phyloP scores from a whole-genome alignment of 805 yeast genomes.

The Saccharomycopsis selenospora region DNA sequence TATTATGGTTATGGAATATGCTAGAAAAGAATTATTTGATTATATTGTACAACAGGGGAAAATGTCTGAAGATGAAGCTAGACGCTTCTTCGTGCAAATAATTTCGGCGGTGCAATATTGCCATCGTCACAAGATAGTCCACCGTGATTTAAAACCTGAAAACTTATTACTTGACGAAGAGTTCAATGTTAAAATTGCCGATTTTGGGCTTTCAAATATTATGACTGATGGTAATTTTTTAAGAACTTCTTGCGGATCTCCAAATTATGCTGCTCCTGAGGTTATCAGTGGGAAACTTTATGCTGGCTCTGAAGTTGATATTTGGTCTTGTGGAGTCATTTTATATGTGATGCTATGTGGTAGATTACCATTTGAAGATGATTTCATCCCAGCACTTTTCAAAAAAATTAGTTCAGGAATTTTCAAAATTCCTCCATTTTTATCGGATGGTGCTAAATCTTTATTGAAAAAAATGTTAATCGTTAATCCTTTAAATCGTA shows the following conservation, averaged over 20 bases:
- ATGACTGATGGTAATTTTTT: slow-evolving; percentile 97
- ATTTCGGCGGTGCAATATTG: slow-evolving; percentile 96
- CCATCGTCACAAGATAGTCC: slow-evolving; percentile 93
- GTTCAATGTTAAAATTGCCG: slow-evolving; percentile 90
- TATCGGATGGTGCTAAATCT: slow-evolving; percentile 79
- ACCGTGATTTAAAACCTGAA: slow-evolving; percentile 94
- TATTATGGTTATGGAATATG: slow-evolving; percentile 94
- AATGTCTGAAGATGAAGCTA: slow-evolving; percentile 86
- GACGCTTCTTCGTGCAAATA: slow-evolving; percentile 92
- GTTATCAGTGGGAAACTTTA: slow-evolving; percentile 90
- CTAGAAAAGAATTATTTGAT: slow-evolving; percentile 93
- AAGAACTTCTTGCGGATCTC: slow-evolving; percentile 93
- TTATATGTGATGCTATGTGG: slow-evolving; percentile 95
- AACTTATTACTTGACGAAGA: slow-evolving; percentile 83
- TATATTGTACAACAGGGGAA: slow-evolving; percentile 91
- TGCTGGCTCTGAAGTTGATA: slow-evolving; percentile 98
- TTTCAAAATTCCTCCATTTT: slow-evolving; percentile 79
- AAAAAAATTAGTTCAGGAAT: slow-evolving; percentile 91
- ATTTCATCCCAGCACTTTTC: slow-evolving; percentile 88
- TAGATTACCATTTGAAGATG: slow-evolving; percentile 92
- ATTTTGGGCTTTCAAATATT: slow-evolving; percentile 68
- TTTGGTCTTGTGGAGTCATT: slow-evolving; percentile 96
- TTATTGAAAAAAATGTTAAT: slow-evolving; percentile 84
- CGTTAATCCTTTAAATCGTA: slow-evolving; percentile 89
- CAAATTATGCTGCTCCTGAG: slow-evolving; percentile 97